Conservation (phyloP, 2,329 filamentous ascomycete species). For the Dothideomycetes sp. region DNA sequence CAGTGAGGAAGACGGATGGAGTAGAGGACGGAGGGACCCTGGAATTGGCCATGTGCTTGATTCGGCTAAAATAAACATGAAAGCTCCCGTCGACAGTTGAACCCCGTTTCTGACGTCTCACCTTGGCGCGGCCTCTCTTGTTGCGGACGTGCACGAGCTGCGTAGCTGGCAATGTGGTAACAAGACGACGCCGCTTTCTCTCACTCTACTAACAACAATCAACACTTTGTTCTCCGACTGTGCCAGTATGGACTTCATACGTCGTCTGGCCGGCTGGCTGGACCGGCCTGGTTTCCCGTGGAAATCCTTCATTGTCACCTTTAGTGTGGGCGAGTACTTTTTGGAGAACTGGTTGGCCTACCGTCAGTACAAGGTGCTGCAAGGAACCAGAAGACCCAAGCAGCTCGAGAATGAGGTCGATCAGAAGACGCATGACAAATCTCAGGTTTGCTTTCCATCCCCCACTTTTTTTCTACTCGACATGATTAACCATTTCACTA, state of each 20-base stretch:
- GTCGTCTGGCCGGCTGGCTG: slow-evolving; percentile 70
- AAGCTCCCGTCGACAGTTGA: too few relatives aligned
- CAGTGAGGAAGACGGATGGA: neutral
- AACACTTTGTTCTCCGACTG: too few relatives aligned
- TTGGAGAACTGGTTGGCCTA: slow-evolving; percentile 83
- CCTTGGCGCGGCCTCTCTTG: too few relatives aligned
- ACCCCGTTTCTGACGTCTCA: too few relatives aligned
- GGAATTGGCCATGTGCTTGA: too few relatives aligned
- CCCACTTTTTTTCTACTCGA: too few relatives aligned
- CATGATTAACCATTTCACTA: slow-evolving; percentile 20
- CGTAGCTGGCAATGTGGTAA: too few relatives aligned
- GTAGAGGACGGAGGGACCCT: too few relatives aligned
- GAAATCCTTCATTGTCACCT: slow-evolving; percentile 93
- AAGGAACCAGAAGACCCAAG: slow-evolving; percentile 69
- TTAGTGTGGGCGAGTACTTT: slow-evolving; percentile 81
- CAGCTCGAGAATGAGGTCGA: slow-evolving; percentile 82
- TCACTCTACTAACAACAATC: too few relatives aligned
- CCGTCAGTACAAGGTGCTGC: slow-evolving; percentile 80
- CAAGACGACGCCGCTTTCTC: too few relatives aligned
- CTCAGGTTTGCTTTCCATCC: slow-evolving; percentile 52
- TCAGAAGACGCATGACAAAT: slow-evolving; percentile 86
- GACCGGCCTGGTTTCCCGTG: slow-evolving; percentile 91
- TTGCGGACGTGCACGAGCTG: too few relatives aligned
- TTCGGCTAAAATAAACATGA: too few relatives aligned
- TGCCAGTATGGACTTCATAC: slow-evolving; percentile 24